phyloP scores from a whole-genome alignment of 169 alveolate genomes.

The Plasmodium coatneyi region DNA sequence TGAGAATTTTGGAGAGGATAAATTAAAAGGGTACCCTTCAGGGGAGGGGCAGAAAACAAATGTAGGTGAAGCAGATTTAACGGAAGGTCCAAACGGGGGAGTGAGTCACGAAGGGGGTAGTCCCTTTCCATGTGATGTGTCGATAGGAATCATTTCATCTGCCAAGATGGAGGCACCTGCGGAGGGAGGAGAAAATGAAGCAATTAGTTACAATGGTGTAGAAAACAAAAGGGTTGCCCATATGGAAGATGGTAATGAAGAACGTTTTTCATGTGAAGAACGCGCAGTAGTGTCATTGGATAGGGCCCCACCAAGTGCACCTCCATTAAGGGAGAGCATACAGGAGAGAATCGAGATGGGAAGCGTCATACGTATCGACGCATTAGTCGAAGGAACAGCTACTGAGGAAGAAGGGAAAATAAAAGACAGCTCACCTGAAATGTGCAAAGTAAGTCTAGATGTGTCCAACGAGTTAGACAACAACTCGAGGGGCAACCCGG shows the following conservation, averaged over 20 bases:
- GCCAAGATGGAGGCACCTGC: background rate
- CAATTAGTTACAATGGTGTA: background rate
- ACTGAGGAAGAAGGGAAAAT: background rate
- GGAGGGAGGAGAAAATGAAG: background rate
- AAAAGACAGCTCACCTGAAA: background rate
- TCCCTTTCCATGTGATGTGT: background rate
- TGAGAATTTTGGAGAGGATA: background rate
- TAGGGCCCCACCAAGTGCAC: background rate
- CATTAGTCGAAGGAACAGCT: background rate
- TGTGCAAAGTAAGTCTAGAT: background rate
- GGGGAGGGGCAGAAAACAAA: background rate
- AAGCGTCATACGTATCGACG: background rate
- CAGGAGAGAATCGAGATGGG: background rate
- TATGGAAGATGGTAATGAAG: background rate
- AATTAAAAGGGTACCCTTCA: background rate
- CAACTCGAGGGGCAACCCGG: background rate
- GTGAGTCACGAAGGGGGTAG: background rate
- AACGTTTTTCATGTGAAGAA: background rate
- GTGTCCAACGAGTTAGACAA: background rate
- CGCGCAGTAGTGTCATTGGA: background rate
- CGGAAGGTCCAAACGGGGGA: background rate
- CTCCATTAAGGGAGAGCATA: background rate
- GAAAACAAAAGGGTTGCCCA: background rate
- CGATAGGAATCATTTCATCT: background rate
- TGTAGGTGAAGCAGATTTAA: background rate